These are phyloP conservation scores for Ogataea siamensis DNA, from an alignment of 805 yeast genomes.

Conservation along the genomic window DNA sequence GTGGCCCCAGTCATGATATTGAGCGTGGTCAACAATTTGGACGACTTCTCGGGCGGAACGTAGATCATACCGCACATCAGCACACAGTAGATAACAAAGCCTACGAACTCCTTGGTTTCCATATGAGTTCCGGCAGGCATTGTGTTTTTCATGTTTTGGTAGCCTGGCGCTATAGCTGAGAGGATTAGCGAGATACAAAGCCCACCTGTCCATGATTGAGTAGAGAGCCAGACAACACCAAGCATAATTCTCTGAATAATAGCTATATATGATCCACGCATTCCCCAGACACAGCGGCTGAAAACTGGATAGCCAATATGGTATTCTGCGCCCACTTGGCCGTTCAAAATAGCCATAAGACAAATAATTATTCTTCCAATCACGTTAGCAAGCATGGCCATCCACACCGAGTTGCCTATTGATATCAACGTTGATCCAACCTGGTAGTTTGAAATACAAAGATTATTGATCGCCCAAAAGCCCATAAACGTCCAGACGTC, in stretches of 20 bases:
- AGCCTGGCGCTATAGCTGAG: slow-evolving; percentile 39
- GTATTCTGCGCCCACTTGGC: slow-evolving; percentile 49
- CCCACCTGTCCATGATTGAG: slow-evolving; percentile 49
- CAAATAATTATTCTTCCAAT: slow-evolving; percentile 48
- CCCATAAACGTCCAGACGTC: slow-evolving; percentile 40
- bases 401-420: slow-evolving; percentile 29
- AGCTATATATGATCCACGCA: slow-evolving; percentile 43
- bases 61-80: slow-evolving; percentile 28
- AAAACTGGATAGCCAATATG: slow-evolving; percentile 49
- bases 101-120: slow-evolving; percentile 43
- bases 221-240: slow-evolving; percentile 45
- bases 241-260: slow-evolving; percentile 42
- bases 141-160: slow-evolving; percentile 25
- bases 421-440: slow-evolving; percentile 23
- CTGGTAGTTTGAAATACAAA: slow-evolving; percentile 24
- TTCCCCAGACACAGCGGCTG: slow-evolving; percentile 45
- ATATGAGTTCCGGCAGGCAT: slow-evolving; percentile 27
- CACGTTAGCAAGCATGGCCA: slow-evolving; percentile 43
- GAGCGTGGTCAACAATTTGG: slow-evolving; percentile 23
- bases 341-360: slow-evolving; percentile 43
- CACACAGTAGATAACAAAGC: slow-evolving; percentile 43
- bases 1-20: slow-evolving; percentile 27
- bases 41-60: slow-evolving; percentile 32
- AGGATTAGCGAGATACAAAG: slow-evolving; percentile 40
- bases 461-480: slow-evolving; percentile 40